Conservation (phyloP, 1,139 yeast genomes). For the Pichia sp. region DNA sequence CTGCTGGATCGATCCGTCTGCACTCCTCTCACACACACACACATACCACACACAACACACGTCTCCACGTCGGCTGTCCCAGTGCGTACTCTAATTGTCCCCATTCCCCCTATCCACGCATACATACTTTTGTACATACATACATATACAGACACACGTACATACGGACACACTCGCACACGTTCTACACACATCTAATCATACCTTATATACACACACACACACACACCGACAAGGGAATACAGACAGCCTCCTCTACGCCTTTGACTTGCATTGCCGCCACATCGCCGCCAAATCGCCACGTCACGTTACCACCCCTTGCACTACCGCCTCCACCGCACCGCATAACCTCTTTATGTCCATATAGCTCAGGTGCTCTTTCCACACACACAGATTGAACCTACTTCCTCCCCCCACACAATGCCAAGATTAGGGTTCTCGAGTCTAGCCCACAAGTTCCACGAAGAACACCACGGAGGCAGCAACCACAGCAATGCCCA, state of each 20-base stretch:
- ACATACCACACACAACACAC: no score
- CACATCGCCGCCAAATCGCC: neutral
- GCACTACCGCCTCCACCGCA: neutral
- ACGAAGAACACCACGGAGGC: conserved; percentile 10
- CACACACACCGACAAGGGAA: neutral
- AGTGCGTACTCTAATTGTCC: no score
- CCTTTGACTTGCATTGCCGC: neutral
- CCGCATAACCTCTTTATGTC: neutral
- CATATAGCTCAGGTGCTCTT: neutral
- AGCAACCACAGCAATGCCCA: neutral
- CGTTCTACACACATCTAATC: neutral
- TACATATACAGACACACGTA: neutral
- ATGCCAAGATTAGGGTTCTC: conserved; percentile 18
- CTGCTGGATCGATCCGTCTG: no score
- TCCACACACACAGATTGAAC: neutral
- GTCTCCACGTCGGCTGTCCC: no score
- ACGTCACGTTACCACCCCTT: neutral
- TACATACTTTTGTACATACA: neutral
- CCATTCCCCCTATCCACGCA: no score
- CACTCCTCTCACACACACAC: no score
- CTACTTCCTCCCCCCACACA: neutral
- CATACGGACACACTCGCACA: neutral
- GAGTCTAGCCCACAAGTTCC: conserved; percentile 15
- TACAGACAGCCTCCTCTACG: neutral
- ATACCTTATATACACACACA: neutral